Conservation (phyloP, 106 monocot species). For the Triglochin maritima region DNA sequence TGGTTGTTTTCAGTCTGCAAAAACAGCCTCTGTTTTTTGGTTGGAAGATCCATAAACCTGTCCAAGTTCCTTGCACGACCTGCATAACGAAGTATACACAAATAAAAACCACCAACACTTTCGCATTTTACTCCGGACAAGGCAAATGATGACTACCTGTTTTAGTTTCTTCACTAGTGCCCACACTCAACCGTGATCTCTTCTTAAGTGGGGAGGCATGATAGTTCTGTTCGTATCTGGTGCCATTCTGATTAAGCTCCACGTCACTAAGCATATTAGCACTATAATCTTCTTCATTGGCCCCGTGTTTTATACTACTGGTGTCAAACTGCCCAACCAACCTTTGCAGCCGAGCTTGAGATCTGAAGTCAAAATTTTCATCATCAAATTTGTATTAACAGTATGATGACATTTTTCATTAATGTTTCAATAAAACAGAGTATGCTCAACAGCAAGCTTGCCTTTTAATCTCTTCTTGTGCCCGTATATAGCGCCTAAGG, state of each 20-base stretch:
- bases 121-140: neutral
- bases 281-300: conserved; percentile 29
- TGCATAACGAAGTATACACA: neutral
- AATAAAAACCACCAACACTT: neutral
- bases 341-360: conserved; percentile 22
- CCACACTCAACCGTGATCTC: conserved; percentile 8
- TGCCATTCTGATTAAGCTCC: conserved; percentile 8
- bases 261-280: conserved; percentile 21
- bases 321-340: conserved; percentile 10
- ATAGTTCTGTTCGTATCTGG: conserved; percentile 7
- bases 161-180: conserved; percentile 18
- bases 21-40: conserved; percentile 1
- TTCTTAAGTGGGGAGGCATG: conserved; percentile 20
- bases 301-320: conserved; percentile 4
- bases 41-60: conserved; percentile 1
- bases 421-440: no score
- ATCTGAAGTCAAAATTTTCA: conserved; percentile 2
- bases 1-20: neutral
- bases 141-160: conserved; percentile 9
- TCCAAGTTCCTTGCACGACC: conserved; percentile 2
- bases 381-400: no score
- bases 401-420: no score
- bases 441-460: neutral
- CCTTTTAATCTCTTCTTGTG: conserved; percentile 26
- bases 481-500: conserved; percentile 11